Evolutionary conservation across 2,329 filamentous ascomycete species (phyloP).

Genomic region (Xylogone sp.): DNA sequence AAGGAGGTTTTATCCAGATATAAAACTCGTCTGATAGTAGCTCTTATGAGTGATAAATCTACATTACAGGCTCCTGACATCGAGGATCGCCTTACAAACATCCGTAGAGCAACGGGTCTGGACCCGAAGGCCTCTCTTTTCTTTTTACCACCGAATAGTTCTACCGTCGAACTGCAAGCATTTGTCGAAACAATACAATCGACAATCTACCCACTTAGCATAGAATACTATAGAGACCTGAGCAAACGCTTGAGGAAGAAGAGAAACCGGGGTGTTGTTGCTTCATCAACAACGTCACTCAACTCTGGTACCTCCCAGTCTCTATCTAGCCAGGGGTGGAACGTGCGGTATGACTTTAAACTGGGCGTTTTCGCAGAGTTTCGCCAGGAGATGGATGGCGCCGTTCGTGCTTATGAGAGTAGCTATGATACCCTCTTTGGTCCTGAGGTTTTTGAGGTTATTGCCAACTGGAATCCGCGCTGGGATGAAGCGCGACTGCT

Average conservation of each 20-base stretch:
- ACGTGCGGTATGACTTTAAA: slow-evolving; percentile 93
- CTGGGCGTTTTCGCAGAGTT: slow-evolving; percentile 88
- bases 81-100: slow-evolving; percentile 74
- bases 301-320: slow-evolving; percentile 82
- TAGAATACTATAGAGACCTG: slow-evolving; percentile 92
- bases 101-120: slow-evolving; percentile 74
- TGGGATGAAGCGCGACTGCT: slow-evolving; percentile 93
- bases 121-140: slow-evolving; percentile 80
- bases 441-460: slow-evolving; percentile 79
- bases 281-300: slow-evolving; percentile 77
- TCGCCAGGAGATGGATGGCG: slow-evolving; percentile 85
- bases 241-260: slow-evolving; percentile 92
- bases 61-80: slow-evolving; percentile 52
- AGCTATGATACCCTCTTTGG: slow-evolving; percentile 82
- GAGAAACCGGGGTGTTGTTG: slow-evolving; percentile 72
- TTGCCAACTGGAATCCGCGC: slow-evolving; percentile 82
- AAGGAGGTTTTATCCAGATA: slow-evolving; percentile 73
- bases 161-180: slow-evolving; percentile 65
- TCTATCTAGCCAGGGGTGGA: slow-evolving; percentile 83
- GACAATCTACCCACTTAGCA: slow-evolving; percentile 66
- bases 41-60: slow-evolving; percentile 71
- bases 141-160: slow-evolving; percentile 72
- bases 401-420: slow-evolving; percentile 79
- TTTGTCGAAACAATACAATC: slow-evolving; percentile 72
- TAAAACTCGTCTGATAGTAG: slow-evolving; percentile 72